Percentiles rank a stretch among this genome's conserved stretches.
phyloP scores from a whole-genome alignment of 441 rosid species.

The Breynia disticha region DNA sequence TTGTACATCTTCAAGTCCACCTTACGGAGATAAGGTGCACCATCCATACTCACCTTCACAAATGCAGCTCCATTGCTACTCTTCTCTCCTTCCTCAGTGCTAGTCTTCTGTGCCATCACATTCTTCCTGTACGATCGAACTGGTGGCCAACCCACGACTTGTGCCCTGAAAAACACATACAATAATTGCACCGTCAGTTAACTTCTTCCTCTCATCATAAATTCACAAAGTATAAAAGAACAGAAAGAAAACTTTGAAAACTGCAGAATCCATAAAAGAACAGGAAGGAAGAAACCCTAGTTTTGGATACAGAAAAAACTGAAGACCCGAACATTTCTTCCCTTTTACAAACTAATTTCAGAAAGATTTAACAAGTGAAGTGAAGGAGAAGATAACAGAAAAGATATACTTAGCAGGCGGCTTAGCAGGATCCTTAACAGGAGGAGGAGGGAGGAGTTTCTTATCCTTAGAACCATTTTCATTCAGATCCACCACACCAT shows the following conservation, averaged over 20 bases:
- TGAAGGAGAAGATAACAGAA: too few relatives aligned
- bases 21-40: slow-evolving; percentile 92
- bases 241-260: neutral
- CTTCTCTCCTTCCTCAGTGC: slow-evolving; percentile 32
- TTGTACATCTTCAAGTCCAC: slow-evolving; percentile 87
- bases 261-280: too few relatives aligned
- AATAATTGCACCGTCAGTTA: neutral
- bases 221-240: neutral
- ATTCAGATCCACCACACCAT: slow-evolving; percentile 40
- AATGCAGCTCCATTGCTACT: slow-evolving; percentile 36
- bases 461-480: slow-evolving; percentile 21
- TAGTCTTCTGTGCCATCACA: slow-evolving; percentile 59
- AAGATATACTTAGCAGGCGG: slow-evolving; percentile 67
- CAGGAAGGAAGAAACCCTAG: too few relatives aligned
- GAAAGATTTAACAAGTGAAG: too few relatives aligned
- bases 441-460: slow-evolving; percentile 21
- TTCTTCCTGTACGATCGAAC: slow-evolving; percentile 89
- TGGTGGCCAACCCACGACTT: slow-evolving; percentile 98
- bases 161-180: slow-evolving; percentile 44
- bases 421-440: slow-evolving; percentile 41
- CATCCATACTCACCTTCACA: slow-evolving; percentile 92
- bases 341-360: too few relatives aligned
- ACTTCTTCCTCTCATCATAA: neutral
- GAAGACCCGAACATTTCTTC: too few relatives aligned
- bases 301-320: too few relatives aligned